Evolutionary conservation across 2,329 filamentous ascomycete species (phyloP), one percentile per base, ranked within the genome.

Genomic region (Cladosporium phlei): DNA sequence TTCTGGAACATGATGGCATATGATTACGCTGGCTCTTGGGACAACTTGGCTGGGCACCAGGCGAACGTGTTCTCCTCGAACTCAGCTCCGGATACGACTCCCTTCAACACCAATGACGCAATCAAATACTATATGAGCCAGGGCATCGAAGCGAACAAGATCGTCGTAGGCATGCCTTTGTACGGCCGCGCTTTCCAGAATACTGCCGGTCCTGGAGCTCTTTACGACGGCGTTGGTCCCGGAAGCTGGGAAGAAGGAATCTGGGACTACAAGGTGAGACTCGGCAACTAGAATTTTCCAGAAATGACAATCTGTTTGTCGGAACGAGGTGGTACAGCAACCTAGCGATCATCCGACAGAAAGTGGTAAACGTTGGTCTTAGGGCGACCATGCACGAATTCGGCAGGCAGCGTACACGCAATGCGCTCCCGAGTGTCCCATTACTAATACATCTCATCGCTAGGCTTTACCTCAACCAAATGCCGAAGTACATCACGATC

Each of bases 161-260:
- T 97, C 45, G 86, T 95, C 3, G 66, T 96, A 11, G 90, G 91
- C 2, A 91, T 96, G 85, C 90, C 91, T 2, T 72, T 97, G 10
- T 97, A 96, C 63, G 91, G 91, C 1, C 85, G 89, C 27, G 81
- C 87, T 0, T 97, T 96, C 64, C 75, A 82, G 56, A 79, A 81
- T 53, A 96, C 91, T 0, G 76, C 84, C 20, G 90, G 89, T 0
- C 77, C 80, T 0, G 91, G 91, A 1, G 66, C 72, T 24, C 69
- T 79, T 0, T 96, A 77, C 67, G 77, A 66, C 38, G 89, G 88
- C 5, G 74, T 87, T 7, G 90, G 89, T 1, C 74, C 82, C 46
- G 91, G 89, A 0, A 86, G 78, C 46, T 96, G 86, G 85, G 90
- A 96, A 69, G 73, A 77, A 6, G 89, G 89, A 1, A 80, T 95